Evolutionary conservation across 2,329 filamentous ascomycete species (phyloP).

Genomic region (Venturia carpophila): DNA sequence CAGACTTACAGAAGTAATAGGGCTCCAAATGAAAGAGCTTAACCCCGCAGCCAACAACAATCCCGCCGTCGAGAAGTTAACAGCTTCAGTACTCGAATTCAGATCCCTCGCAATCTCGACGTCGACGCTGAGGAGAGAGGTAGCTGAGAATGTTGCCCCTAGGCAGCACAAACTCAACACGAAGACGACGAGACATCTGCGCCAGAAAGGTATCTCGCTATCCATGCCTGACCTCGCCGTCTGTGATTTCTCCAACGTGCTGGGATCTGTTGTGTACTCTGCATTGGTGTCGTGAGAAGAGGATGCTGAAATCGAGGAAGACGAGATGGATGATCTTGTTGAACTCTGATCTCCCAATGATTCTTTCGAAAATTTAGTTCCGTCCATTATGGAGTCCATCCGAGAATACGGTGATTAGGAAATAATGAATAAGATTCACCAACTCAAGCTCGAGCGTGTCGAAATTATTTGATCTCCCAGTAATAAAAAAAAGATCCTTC

Average conservation of each 20-base stretch:
- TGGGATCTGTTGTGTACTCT: background rate
- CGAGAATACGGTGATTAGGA: background rate
- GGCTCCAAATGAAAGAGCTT: background rate
- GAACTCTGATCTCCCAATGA: background rate
- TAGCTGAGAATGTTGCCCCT: background rate
- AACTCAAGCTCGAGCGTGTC: too few relatives aligned
- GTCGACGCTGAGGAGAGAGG: slow-evolving; percentile 4
- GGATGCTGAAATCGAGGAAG: background rate
- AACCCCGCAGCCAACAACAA: background rate
- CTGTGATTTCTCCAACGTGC: background rate
- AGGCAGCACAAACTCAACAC: background rate
- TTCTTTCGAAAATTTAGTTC: background rate
- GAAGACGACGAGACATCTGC: background rate
- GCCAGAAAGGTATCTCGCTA: background rate
- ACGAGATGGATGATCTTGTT: background rate
- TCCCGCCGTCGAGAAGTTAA: background rate
- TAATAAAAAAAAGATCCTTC: too few relatives aligned
- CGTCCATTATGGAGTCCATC: background rate
- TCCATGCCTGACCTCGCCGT: background rate
- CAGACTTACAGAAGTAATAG: background rate
- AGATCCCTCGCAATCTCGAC: background rate
- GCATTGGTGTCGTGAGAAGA: background rate
- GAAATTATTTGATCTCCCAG: too few relatives aligned
- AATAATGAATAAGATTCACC: too few relatives aligned
- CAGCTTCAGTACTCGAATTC: background rate